Base-by-base conservation (phyloP, 495 filamentous ascomycete species). In the Penicillium daleae region DNA sequence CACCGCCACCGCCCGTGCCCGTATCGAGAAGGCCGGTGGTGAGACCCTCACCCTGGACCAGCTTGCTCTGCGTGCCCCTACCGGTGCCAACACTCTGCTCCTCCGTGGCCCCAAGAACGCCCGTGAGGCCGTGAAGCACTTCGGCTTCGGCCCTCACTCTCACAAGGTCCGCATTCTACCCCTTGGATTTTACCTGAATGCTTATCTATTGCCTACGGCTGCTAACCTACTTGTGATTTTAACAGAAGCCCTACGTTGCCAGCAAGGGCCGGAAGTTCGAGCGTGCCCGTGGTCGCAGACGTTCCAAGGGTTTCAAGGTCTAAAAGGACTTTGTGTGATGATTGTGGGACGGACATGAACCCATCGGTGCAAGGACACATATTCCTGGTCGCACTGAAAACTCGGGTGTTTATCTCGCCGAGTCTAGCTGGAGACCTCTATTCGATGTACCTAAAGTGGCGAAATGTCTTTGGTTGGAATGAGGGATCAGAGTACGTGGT, bases 261-360 rank as follows among this genome's bases (percentile, higher is more conserved):
- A 95, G 91, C 86, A 99, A 99, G 89, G 96, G 96, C 71, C 90
- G 96, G 78, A 99, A 99, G 86, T 99, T 98, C 84, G 95, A 99
- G 88, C 84, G 86, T 58, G 95, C 94, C 75, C 93, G 95, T 93
- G 95, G 95, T 75, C 92, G 95, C 78, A 94, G 95, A 85, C 85
- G 92, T 78, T 97, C 93, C 68, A 83, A 88, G 66, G 95, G 96
- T 85, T 99, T 98, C 91, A 99, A 99, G 91, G 95, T 99, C 76
- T 99, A 94, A 76, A 76, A 59, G 52, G 60, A 64, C 52, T 51
- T 62, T 50, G 61, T 62, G 57, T 63, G 48, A 31, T 31, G 42
- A 65, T 60, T 29, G 55, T 64, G 59, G 40, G 63, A 44, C 46
- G 42, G 64, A 50, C 49, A 40, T 60, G 40, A 24, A 60, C 33